Percentiles rank a stretch among this genome's conserved stretches.
Conservation (phyloP, 2,329 filamentous ascomycete genomes). For the Ustilaginoidea virens region DNA sequence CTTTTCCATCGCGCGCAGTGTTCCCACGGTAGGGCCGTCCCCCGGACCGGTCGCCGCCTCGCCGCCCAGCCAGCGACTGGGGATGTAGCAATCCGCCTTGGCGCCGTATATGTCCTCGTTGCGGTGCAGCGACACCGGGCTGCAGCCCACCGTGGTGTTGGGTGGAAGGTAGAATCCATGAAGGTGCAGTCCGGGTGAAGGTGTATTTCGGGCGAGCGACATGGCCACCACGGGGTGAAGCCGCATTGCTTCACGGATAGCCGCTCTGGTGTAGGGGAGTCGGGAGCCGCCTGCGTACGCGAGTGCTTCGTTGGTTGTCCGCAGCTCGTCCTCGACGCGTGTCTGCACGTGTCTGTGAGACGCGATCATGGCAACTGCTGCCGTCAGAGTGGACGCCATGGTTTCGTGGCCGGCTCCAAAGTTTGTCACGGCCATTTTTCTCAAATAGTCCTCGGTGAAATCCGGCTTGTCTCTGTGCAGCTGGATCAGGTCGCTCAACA, state of each 20-base stretch:
- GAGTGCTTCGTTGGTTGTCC: slow-evolving; percentile 5
- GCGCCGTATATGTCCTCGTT: slow-evolving; percentile 32
- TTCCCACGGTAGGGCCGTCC: too few relatives aligned
- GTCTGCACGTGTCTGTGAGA: slow-evolving; percentile 18
- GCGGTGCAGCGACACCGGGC: slow-evolving; percentile 32
- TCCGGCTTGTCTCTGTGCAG: slow-evolving; percentile 28
- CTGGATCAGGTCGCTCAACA: slow-evolving; percentile 30
- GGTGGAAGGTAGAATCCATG: slow-evolving; percentile 25
- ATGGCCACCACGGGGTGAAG: slow-evolving; percentile 36
- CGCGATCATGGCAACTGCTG: slow-evolving; percentile 30
- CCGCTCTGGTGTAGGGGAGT: slow-evolving; percentile 17
- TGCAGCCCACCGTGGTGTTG: slow-evolving; percentile 34
- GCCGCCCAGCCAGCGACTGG: slow-evolving; percentile 30
- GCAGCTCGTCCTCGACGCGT: slow-evolving; percentile 19
- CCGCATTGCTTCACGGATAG: slow-evolving; percentile 35
- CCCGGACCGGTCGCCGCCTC: slow-evolving; percentile 9
- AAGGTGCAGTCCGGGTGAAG: slow-evolving; percentile 18
- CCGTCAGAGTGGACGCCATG: slow-evolving; percentile 34
- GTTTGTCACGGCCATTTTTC: slow-evolving; percentile 37
- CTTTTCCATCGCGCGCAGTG: slow-evolving; percentile 26
- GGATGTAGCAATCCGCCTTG: slow-evolving; percentile 26
- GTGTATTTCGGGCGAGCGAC: slow-evolving; percentile 31
- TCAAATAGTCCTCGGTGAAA: slow-evolving; percentile 31
- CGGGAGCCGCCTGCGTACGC: slow-evolving; percentile 2
- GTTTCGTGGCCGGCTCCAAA: slow-evolving; percentile 42